Evolutionary conservation across 2,329 filamentous ascomycete species (phyloP).

Genomic region (Cryphonectria nitschkei): DNA sequence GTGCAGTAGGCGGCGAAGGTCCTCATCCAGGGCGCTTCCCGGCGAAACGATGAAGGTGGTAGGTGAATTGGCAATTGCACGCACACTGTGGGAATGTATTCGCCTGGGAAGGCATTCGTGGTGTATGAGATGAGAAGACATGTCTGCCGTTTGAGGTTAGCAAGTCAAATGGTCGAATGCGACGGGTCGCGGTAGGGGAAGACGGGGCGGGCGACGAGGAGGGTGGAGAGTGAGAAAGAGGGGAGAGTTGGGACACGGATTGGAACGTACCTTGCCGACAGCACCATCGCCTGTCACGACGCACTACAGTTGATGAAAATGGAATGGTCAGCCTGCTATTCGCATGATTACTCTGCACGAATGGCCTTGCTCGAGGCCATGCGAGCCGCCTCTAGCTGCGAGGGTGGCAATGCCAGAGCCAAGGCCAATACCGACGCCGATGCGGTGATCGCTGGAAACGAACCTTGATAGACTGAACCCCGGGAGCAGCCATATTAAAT

Average conservation of each 20-base stretch:
- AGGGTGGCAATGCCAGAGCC: constrained; percentile 2
- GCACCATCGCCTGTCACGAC: constrained; percentile 99
- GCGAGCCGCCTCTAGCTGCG: not conserved
- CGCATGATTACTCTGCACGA: not conserved
- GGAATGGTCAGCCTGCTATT: constrained; percentile 41
- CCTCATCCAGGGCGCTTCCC: constrained; percentile 13
- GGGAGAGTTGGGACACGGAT: not conserved
- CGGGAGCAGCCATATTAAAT: constrained; percentile 75
- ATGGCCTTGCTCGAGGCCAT: not conserved
- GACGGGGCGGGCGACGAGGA: not conserved
- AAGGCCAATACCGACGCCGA: constrained; percentile 22
- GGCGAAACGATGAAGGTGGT: constrained; percentile 16
- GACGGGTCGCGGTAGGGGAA: not conserved
- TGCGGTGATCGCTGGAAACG: constrained; percentile 34
- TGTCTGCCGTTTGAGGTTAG: constrained; percentile 62
- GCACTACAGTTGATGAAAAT: constrained; percentile 61
- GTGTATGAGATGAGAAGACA: constrained; percentile 99
- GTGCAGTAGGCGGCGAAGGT: not conserved
- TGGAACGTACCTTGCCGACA: constrained; percentile 84
- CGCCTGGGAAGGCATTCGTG: constrained; percentile 98
- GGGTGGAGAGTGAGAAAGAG: not conserved
- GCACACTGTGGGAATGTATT: constrained; percentile 98
- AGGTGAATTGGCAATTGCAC: constrained; percentile 9
- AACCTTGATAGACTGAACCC: constrained; percentile 92
- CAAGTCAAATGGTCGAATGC: not conserved